These are phyloP conservation scores for Adiantum capillusveneris DNA, from an alignment of 75 land plant genomes.

Conservation along the genomic window DNA sequence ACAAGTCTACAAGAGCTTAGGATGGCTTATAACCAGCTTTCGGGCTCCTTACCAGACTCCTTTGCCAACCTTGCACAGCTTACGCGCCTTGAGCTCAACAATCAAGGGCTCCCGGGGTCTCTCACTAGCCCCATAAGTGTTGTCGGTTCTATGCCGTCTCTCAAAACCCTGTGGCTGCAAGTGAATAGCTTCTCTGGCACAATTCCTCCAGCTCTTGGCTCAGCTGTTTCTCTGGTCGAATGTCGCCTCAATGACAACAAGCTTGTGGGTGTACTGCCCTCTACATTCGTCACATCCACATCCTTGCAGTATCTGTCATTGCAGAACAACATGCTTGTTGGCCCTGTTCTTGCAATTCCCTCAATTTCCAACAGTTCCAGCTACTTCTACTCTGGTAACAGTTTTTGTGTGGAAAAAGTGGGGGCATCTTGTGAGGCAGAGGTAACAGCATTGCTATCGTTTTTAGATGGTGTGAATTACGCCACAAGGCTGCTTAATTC, in stretches of 20 bases:
- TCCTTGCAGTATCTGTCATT: slow-evolving; percentile 27
- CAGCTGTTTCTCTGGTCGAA: slow-evolving; percentile 26
- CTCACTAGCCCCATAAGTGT: slow-evolving; percentile 23
- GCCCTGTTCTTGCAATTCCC: slow-evolving; percentile 41
- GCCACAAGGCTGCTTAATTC: slow-evolving; percentile 28
- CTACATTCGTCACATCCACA: slow-evolving; percentile 21
- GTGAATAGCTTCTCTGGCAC: slow-evolving; percentile 67
- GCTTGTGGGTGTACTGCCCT: slow-evolving; percentile 64
- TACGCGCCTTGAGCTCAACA: slow-evolving; percentile 53
- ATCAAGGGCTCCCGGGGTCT: slow-evolving; percentile 24
- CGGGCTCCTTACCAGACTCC: slow-evolving; percentile 59
- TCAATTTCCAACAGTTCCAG: slow-evolving; percentile 8
- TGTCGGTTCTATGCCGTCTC: slow-evolving; percentile 33
- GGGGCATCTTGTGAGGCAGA: slow-evolving; percentile 53
- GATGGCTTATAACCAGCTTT: slow-evolving; percentile 48
- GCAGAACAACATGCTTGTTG: slow-evolving; percentile 53
- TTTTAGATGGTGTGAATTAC: slow-evolving; percentile 45
- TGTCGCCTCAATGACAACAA: slow-evolving; percentile 50
- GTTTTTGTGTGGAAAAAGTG: slow-evolving; percentile 42
- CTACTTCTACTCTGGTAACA: slow-evolving; percentile 25
- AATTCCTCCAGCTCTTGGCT: slow-evolving; percentile 44
- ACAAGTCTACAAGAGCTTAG: slow-evolving; percentile 23
- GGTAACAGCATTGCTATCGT: slow-evolving; percentile 53
- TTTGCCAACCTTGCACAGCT: slow-evolving; percentile 26
- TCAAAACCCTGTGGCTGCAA: slow-evolving; percentile 54